Evolutionary conservation across 2,329 filamentous ascomycete genomes (phyloP).

Genomic region (Diaporthe amygdali): DNA sequence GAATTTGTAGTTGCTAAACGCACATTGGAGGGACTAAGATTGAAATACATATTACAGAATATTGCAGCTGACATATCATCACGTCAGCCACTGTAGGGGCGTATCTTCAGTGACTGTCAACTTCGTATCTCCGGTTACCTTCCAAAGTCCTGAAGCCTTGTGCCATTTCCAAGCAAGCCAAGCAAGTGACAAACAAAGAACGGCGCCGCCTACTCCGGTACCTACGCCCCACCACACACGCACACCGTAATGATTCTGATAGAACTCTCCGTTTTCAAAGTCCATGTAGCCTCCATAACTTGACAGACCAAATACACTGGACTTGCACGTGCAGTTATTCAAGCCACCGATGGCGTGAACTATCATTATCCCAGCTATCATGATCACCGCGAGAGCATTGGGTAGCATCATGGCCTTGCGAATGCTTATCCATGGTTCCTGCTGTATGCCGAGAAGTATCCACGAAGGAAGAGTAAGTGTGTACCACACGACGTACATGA

Average conservation of each 20-base stretch:
- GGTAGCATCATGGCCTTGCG: not conserved
- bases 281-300: not conserved
- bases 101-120: not conserved
- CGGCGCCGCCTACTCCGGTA: not conserved
- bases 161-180: slow-evolving; percentile 8
- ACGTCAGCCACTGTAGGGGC: not conserved
- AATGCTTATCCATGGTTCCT: not conserved
- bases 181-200: not conserved
- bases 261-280: not conserved
- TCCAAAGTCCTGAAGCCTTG: not conserved
- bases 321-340: slow-evolving; percentile 4
- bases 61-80: not conserved
- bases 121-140: not conserved
- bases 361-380: not conserved
- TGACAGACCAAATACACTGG: not conserved
- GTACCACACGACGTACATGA: slow-evolving; percentile 1
- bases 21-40: too few relatives aligned
- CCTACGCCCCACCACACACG: not conserved
- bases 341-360: not conserved
- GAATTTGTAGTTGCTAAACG: too few relatives aligned
- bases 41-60: too few relatives aligned
- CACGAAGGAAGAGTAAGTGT: not conserved
- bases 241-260: not conserved
- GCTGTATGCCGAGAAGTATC: not conserved
- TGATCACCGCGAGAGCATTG: not conserved